phyloP scores from a whole-genome alignment of 345 rosid species.

The Carallia brachiata region DNA sequence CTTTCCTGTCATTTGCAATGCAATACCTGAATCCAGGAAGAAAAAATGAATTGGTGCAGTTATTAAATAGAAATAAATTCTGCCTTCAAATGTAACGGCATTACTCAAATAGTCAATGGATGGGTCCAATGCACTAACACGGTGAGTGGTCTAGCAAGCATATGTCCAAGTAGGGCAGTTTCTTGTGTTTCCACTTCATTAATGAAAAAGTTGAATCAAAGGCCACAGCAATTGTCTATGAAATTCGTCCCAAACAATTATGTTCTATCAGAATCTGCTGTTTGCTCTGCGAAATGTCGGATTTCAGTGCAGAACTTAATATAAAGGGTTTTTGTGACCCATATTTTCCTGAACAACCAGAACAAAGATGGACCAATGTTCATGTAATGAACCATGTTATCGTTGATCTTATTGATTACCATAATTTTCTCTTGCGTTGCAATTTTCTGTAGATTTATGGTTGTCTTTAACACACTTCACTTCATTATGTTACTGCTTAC shows the following conservation, averaged over 20 bases:
- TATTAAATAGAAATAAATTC: too few relatives aligned
- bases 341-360: not conserved
- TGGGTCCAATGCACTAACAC: not conserved
- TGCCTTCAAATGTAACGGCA: too few relatives aligned
- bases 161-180: not conserved
- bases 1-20: not conserved
- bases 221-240: not conserved
- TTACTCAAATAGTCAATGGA: not conserved
- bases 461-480: not conserved
- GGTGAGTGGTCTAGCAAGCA: conserved; percentile 2
- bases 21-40: too few relatives aligned
- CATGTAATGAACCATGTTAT: not conserved
- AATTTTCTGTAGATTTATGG: not conserved
- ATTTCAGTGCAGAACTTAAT: not conserved
- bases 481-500: not conserved
- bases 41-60: too few relatives aligned
- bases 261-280: not conserved
- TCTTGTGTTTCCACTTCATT: not conserved
- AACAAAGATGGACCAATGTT: not conserved
- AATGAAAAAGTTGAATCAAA: not conserved
- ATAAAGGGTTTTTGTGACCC: not conserved
- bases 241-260: not conserved
- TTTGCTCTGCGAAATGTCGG: not conserved
- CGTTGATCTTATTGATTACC: too few relatives aligned
- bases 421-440: not conserved